Percentiles rank a stretch among this genome's conserved stretches.
These are phyloP conservation scores for Stachybotrys chlorohalonatus DNA, from an alignment of 2,329 filamentous ascomycete genomes.

Conservation along the genomic window DNA sequence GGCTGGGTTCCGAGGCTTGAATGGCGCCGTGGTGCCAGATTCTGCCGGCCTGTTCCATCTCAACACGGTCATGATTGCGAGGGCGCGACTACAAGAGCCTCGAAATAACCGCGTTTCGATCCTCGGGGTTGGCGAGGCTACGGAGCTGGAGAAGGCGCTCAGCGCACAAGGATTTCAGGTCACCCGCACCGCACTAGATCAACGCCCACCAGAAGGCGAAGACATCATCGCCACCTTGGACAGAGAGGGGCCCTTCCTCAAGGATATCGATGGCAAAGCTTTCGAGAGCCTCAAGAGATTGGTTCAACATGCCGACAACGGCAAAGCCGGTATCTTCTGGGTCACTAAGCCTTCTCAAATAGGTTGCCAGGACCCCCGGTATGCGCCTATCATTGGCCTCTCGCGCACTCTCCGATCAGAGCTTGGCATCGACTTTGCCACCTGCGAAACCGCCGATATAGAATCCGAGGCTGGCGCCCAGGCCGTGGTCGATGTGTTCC, in stretches of 20 bases:
- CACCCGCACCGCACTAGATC: conserved; percentile 6
- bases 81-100: background rate
- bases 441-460: conserved; percentile 17
- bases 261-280: conserved; percentile 7
- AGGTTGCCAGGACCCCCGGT: conserved; percentile 14
- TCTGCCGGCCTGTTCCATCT: conserved; percentile 7
- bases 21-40: conserved; percentile 9
- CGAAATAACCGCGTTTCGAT: conserved; percentile 1
- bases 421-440: conserved; percentile 14
- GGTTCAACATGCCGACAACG: background rate
- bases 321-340: conserved; percentile 16
- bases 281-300: conserved; percentile 7
- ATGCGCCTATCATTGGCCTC: conserved; percentile 16
- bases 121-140: background rate
- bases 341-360: conserved; percentile 18
- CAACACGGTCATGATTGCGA: conserved; percentile 5
- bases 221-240: conserved; percentile 19
- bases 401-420: conserved; percentile 20
- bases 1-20: conserved; percentile 13
- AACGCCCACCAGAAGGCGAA: conserved; percentile 6
- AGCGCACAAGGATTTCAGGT: conserved; percentile 8
- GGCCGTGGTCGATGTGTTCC: conserved; percentile 9
- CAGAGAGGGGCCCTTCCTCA: conserved; percentile 15
- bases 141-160: conserved; percentile 3
- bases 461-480: background rate